These are phyloP conservation scores for Cicer cuneatum DNA, from an alignment of 306 rosid species.

Conservation along the genomic window DNA sequence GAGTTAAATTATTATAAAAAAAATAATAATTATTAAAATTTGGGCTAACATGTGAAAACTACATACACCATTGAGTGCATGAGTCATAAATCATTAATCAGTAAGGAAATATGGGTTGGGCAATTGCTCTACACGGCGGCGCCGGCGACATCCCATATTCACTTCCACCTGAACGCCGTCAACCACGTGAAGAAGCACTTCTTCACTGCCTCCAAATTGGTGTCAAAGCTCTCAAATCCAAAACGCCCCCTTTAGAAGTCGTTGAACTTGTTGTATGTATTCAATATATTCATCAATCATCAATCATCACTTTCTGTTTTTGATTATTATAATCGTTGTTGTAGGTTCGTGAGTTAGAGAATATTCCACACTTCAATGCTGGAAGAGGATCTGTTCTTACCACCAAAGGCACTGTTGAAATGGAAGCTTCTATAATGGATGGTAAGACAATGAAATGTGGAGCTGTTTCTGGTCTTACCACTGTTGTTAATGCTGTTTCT, in stretches of 20 bases:
- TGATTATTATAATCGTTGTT: background rate
- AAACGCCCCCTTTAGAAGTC: constrained; percentile 65
- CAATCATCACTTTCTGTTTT: background rate
- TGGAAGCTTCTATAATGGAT: constrained; percentile 94
- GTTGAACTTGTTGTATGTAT: constrained; percentile 52
- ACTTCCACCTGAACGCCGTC: constrained; percentile 64
- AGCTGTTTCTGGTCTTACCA: constrained; percentile 85
- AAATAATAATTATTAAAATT: background rate
- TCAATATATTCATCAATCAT: background rate
- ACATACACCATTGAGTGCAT: background rate
- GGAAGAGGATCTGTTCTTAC: constrained; percentile 84
- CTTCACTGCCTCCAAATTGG: constrained; percentile 77
- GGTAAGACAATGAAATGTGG: constrained; percentile 73
- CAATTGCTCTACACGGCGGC: constrained; percentile 92
- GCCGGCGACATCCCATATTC: constrained; percentile 86
- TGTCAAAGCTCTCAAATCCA: constrained; percentile 71
- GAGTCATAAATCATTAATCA: background rate
- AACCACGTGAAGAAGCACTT: constrained; percentile 80
- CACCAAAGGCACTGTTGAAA: constrained; percentile 69
- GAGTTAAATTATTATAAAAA: background rate
- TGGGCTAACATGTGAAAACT: background rate
- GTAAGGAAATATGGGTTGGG: constrained; percentile 74
- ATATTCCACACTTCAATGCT: constrained; percentile 74
- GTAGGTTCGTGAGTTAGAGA: constrained; percentile 81
- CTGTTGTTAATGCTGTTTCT: constrained; percentile 82